Base-by-base conservation (phyloP, 225 moss, liverwort and hornwort genomes). In the Lunularia cruciata region DNA sequence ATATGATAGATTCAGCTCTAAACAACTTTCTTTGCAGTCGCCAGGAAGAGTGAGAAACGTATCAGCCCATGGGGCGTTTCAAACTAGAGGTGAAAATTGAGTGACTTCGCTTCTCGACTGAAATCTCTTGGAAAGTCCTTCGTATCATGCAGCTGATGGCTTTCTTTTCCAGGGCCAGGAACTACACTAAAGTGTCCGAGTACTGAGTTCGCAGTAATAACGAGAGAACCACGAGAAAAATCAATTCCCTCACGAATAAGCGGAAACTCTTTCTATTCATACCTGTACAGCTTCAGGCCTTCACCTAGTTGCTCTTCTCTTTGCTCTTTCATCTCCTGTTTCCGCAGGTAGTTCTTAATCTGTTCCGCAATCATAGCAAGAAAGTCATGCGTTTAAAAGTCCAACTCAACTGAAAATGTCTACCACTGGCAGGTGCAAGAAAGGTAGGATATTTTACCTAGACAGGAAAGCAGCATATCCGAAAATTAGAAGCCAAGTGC, bases 331-430 rank as follows among this genome's bases (percentile, higher is more conserved):
- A 90, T 81, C 81, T 93, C 89, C 76, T 86, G 87, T 71, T 98
- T 98, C 59, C 98, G 93, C 14, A 98, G 58, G 64, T 98, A 98
- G 33, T 98, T 93, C 26, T 91, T 84, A 47, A 89, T 81, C 87
- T 87, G 82, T 3, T 23, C 16, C 11, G 2, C 12, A 11, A 43
- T 2, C 3, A 43, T 16, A 11, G 43, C 1, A 43, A 43, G 12
- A 3, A 10, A 2, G 16, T 10, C 43, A 60, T 36, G 59, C 59
- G 22, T 18, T 70, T 18, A 42, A 0, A 42, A 40, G 11, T 27
- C 19, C 30, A 54, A 28, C 28, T 27, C 5, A 8, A 22, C 49
- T 9, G 6, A 33, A 30, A 45, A 16, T 18, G 25, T 20, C 2
- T 14, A 69, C 16, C 26, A 38, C 67, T 15, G 23, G 25, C 36